Base-by-base conservation (phyloP, 2,329 filamentous ascomycete species). In the Sclerotinia trifoliorum region DNA sequence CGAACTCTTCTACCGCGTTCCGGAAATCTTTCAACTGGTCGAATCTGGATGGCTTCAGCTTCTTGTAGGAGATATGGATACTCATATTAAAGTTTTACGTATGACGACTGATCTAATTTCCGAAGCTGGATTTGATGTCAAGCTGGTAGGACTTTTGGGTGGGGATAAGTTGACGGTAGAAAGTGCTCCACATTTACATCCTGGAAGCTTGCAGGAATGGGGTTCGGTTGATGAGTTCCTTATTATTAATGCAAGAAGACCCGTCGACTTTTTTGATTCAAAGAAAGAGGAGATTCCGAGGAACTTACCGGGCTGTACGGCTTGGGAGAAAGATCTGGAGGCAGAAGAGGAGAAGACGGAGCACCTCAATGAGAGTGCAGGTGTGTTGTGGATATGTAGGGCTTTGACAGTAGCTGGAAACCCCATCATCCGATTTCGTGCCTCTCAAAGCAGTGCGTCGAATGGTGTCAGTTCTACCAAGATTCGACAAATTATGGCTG, bases 391-490 rank as follows among this genome's bases (percentile, higher is more conserved):
- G 58, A 24, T 1, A 19, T 51, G 29, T 15, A 15, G 26, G 8
- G 21, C 60, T 5, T 39, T 39, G 29, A 62, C 44, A 4, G 15
- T 51, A 2, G 2, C 29, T 39, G 15, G 15, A 39, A 62, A 39
- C 2, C 60, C 44, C 5, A 51, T 24, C 0, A 62, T 62, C 6
- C 13, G 39, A 7, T 62, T 62, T 2, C 60, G 60, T 39, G 60
- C 60, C 15, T 62, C 60, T 0, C 29, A 62, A 4, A 24, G 17
- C 5, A 62, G 60, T 21, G 46, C 29, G 4, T 62, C 60, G 15
- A 62, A 62, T 21, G 60, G 60, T 8, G 21, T 62, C 39, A 62
- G 60, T 19, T 62, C 60, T 21, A 62, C 60, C 1, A 62, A 62
- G 13, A 62, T 62, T 35, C 60, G 60, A 39, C 29, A 26, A 24